Evolutionary conservation across 2,329 filamentous ascomycete genomes (phyloP).

Genomic region (Colletotrichum zoysiae): DNA sequence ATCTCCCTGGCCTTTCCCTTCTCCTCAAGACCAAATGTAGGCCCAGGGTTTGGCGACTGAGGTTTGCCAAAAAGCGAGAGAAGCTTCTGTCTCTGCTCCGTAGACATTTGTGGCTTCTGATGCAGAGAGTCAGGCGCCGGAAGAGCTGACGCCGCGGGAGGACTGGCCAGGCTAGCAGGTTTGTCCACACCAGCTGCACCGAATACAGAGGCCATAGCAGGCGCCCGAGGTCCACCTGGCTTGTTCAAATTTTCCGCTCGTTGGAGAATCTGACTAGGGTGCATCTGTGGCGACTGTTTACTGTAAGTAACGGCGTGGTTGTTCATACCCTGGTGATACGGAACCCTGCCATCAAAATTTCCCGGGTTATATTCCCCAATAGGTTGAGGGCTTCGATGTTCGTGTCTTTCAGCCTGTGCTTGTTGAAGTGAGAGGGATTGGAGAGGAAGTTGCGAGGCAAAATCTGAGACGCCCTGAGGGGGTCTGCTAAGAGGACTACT

Average conservation of each 20-base stretch:
- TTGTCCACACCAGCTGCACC: constrained; percentile 33
- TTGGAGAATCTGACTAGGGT: constrained; percentile 23
- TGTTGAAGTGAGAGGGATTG: constrained; percentile 33
- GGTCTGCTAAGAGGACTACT: constrained; percentile 39
- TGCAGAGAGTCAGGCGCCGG: constrained; percentile 48
- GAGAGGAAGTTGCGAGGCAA: constrained; percentile 12
- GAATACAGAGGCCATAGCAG: constrained; percentile 18
- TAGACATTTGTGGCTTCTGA: constrained; percentile 52
- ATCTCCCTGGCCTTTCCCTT: constrained; percentile 50
- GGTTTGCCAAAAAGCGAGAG: constrained; percentile 74
- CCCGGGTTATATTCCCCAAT: constrained; percentile 14
- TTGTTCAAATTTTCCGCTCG: constrained; percentile 23
- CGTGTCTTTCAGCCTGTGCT: constrained; percentile 12
- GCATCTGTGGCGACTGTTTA: constrained; percentile 16
- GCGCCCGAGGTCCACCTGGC: constrained; percentile 10
- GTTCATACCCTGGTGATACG: constrained; percentile 20
- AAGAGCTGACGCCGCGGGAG: constrained; percentile 47
- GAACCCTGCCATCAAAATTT: constrained; percentile 13
- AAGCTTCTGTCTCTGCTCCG: constrained; percentile 60
- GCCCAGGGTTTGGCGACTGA: constrained; percentile 43
- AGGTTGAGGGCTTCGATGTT: constrained; percentile 11
- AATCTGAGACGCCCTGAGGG: constrained; percentile 21
- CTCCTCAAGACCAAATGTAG: constrained; percentile 37
- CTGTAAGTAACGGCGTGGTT: constrained; percentile 6
- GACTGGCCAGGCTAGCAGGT: constrained; percentile 44